Conservation (phyloP, 1,284 basidiomycete genomes). For the Inonotus obliquus region DNA sequence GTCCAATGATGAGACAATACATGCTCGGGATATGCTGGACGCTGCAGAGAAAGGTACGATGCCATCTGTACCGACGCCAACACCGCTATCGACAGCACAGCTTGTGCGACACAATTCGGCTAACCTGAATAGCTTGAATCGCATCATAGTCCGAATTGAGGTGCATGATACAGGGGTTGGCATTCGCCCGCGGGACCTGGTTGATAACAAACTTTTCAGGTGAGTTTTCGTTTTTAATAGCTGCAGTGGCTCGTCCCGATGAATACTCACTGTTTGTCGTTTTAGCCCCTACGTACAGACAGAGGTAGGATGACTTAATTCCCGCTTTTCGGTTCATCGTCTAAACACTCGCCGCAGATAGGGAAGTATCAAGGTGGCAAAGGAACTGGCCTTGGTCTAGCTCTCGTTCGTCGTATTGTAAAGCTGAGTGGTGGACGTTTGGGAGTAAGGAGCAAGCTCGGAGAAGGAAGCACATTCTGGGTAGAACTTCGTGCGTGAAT, state of each 20-base stretch:
- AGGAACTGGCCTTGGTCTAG: slow-evolving; percentile 45
- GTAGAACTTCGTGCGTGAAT: slow-evolving; percentile 34
- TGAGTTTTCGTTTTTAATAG: not conserved
- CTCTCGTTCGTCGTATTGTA: slow-evolving; percentile 48
- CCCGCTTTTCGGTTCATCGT: not conserved
- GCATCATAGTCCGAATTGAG: slow-evolving; percentile 76
- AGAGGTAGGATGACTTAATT: slow-evolving; percentile 20
- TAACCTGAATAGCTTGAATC: slow-evolving; percentile 38
- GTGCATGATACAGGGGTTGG: slow-evolving; percentile 79
- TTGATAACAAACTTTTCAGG: slow-evolving; percentile 66
- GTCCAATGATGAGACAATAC: not conserved
- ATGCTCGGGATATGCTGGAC: slow-evolving; percentile 1
- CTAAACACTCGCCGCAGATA: slow-evolving; percentile 11
- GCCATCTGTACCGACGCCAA: not conserved
- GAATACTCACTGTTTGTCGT: not conserved
- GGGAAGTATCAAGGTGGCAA: slow-evolving; percentile 32
- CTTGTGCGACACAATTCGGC: slow-evolving; percentile 47
- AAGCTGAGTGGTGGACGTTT: slow-evolving; percentile 43
- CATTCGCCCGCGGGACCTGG: slow-evolving; percentile 67
- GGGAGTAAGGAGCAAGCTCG: slow-evolving; percentile 32
- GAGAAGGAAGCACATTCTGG: slow-evolving; percentile 38
- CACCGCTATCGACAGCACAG: slow-evolving; percentile 42
- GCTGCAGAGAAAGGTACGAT: slow-evolving; percentile 15
- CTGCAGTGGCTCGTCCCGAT: not conserved
- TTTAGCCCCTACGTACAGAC: slow-evolving; percentile 27